Conservation (phyloP, 1,139 yeast genomes). For the Zygoascus hellenicus region DNA sequence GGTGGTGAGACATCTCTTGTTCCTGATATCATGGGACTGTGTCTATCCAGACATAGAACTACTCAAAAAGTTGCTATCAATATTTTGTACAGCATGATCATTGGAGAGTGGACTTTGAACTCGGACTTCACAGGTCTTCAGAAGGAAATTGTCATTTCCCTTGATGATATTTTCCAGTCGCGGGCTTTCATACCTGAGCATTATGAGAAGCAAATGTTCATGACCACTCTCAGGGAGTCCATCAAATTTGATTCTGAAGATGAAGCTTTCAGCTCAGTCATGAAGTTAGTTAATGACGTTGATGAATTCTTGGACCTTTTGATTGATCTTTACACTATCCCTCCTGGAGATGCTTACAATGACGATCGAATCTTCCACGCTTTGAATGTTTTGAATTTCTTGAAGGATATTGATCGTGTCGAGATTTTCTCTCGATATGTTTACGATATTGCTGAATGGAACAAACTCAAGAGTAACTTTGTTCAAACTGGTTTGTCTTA, state of each 20-base stretch:
- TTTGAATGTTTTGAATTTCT: constrained; percentile 67
- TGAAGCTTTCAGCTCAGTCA: constrained; percentile 52
- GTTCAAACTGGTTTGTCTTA: constrained; percentile 82
- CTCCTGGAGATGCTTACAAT: constrained; percentile 77
- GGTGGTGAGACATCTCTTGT: constrained; percentile 55
- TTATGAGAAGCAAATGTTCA: constrained; percentile 49
- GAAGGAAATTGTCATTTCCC: constrained; percentile 44
- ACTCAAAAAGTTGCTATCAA: constrained; percentile 64
- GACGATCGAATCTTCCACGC: constrained; percentile 82
- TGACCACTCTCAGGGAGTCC: constrained; percentile 44
- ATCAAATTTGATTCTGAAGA: constrained; percentile 61
- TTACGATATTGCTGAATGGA: constrained; percentile 65
- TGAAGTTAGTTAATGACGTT: constrained; percentile 50
- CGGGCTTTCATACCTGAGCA: constrained; percentile 47
- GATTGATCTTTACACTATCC: constrained; percentile 66
- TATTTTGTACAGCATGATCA: constrained; percentile 65
- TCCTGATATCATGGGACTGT: constrained; percentile 59
- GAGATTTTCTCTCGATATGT: constrained; percentile 75
- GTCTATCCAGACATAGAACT: constrained; percentile 58
- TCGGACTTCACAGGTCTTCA: constrained; percentile 58
- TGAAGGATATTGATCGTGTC: constrained; percentile 74
- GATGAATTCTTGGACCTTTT: constrained; percentile 60
- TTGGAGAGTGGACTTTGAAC: constrained; percentile 58
- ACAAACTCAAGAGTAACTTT: constrained; percentile 53
- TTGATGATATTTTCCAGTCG: constrained; percentile 61